A percentile compares a stretch with the other conserved stretches of the same genome.
Conservation (phyloP, 441 rosid genomes). For the Flueggea neowawraea region DNA sequence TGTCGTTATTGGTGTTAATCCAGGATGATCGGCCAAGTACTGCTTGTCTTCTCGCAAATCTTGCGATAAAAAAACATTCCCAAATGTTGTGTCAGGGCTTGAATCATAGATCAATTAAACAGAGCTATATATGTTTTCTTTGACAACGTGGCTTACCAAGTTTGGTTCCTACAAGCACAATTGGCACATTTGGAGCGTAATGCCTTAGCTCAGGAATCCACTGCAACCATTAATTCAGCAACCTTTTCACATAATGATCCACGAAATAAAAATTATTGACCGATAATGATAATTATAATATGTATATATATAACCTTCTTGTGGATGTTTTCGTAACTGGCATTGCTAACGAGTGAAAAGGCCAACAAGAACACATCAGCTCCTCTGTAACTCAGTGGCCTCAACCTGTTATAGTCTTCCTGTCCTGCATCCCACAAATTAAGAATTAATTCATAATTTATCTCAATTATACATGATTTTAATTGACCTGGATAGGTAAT, state of each 20-base stretch:
- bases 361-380: slow-evolving; percentile 88
- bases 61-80: slow-evolving; percentile 12
- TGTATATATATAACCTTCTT: slow-evolving; percentile 74
- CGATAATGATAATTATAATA: background rate
- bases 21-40: slow-evolving; percentile 69
- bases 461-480: no score
- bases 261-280: no score
- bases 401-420: slow-evolving; percentile 86
- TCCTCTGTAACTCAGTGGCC: slow-evolving; percentile 94
- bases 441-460: no score
- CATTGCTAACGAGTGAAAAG: slow-evolving; percentile 77
- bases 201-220: slow-evolving; percentile 94
- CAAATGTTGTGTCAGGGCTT: no score
- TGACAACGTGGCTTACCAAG: slow-evolving; percentile 36
- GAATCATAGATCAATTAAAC: no score
- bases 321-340: slow-evolving; percentile 76
- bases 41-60: slow-evolving; percentile 81
- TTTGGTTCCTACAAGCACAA: slow-evolving; percentile 90
- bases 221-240: slow-evolving; percentile 23
- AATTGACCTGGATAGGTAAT: no score
- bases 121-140: no score
- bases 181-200: slow-evolving; percentile 79
- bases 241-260: no score
- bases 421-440: slow-evolving; percentile 46
- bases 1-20: slow-evolving; percentile 56